phyloP scores from a whole-genome alignment of 192 early-diverging fungal species.

The Glomus cerebriforme region DNA sequence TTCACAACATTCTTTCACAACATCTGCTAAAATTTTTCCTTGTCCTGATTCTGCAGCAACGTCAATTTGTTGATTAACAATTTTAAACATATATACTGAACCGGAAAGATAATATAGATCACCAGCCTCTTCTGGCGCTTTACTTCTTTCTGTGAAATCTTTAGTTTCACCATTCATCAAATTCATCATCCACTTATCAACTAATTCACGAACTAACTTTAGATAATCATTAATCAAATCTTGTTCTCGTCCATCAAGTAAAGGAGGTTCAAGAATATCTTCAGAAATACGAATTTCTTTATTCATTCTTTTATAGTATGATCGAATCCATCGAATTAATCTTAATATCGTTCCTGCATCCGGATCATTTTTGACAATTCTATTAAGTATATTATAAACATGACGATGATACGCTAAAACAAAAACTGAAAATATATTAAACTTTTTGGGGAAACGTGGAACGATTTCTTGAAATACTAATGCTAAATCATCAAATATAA shows the following conservation, averaged over 20 bases:
- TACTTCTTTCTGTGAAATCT: conserved; percentile 71
- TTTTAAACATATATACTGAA: conserved; percentile 92
- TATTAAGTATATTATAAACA: conserved; percentile 80
- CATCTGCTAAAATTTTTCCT: conserved; percentile 88
- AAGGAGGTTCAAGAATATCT: conserved; percentile 85
- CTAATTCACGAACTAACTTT: conserved; percentile 82
- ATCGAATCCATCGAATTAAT: conserved; percentile 86
- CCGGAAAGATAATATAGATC: conserved; percentile 83
- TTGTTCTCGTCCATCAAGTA: conserved; percentile 94
- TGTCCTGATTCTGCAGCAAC: conserved; percentile 81
- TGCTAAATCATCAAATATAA: conserved; percentile 87
- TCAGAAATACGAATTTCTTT: conserved; percentile 82
- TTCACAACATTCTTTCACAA: conserved; percentile 75
- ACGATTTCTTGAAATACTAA: conserved; percentile 86
- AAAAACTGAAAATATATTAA: conserved; percentile 94
- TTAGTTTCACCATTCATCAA: conserved; percentile 81
- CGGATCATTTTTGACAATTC: conserved; percentile 69
- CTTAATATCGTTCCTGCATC: conserved; percentile 88
- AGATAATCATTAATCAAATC: conserved; percentile 87
- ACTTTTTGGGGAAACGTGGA: conserved; percentile 86
- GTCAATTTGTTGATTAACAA: conserved; percentile 97
- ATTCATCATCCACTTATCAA: conserved; percentile 91
- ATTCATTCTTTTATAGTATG: conserved; percentile 90
- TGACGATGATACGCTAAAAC: conserved; percentile 95
- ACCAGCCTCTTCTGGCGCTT: conserved; percentile 75